Evolutionary conservation across 148 eudicot genomes (phyloP), one percentile per base, ranked within the genome.

Genomic region (Rhododendron kiyosumense): DNA sequence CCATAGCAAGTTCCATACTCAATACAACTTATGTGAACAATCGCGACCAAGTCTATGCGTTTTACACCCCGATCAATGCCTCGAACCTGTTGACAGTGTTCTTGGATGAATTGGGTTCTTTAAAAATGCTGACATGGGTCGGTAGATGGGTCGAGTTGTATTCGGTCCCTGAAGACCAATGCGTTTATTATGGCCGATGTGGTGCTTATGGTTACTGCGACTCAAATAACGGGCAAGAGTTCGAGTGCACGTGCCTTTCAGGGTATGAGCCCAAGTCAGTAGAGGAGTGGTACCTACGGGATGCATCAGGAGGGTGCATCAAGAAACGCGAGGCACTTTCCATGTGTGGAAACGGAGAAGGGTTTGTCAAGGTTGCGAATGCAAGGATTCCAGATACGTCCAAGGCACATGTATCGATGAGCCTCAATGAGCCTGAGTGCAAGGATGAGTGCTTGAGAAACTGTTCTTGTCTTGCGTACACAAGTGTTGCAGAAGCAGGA

Each of bases 341-440:
- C 4, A 84, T 85, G 34, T 34, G 34, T 0, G 34, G 34, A 34
- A 34, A 34, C 34, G 1, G 34, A 34, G 34, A 34, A 34, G 94
- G 95, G 77, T 93, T 93, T 81, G 69, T 90, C 28, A 90, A 85
- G 86, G 3, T 91, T 51, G 54, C 84, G 0, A 79, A 76, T 7
- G 91, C 89, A 15, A 91, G 89, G 88, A 1, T 92, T 43, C 95
- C 95, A 1, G 93, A 92, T 79, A 88, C 94, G 34, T 34, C 34
- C 22, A 32, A 54, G 17, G 43, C 69, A 32, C 32, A 1, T 32
- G 6, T 14, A 5, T 4, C 0, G 38, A 34, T 10, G 32, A 34
- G 38, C n/a, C 36, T 54, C 2, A 81, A 43, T 24, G 1, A 9
- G 17, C 24, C 18, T 17, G 83, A 52, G n/a, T n/a, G 83, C 46